Evolutionary conservation across 1,284 basidiomycete species (phyloP), one percentile per base, ranked within the genome.

Genomic region (Sporisorium graminicola): DNA sequence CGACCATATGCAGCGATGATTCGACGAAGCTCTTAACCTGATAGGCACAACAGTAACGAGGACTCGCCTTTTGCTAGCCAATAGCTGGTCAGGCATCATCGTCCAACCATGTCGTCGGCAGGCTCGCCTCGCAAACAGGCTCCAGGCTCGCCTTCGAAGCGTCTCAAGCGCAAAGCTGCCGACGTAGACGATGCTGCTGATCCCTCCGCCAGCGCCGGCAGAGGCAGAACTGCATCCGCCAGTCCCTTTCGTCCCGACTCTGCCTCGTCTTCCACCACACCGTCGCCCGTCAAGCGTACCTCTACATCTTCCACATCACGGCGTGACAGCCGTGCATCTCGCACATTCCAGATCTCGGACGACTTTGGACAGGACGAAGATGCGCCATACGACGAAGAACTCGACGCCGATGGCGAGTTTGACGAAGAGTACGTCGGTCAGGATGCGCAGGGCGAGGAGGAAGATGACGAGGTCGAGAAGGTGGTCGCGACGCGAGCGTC

Each of bases 321-420:
- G 22, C 69, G 60, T 16, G 53, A 62, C 20, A 65, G 56, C 14
- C 51, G 60, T n/a, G 52, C 59, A 16, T 4, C 53, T 10, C 68
- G 63, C 46, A 65, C 68, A 0, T 65, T 71, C 22, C 68, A 58
- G 40, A 58, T 71, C 18, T 33, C 68, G n/a, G 56, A 58, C 18
- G 58, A 64, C 22, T 24, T 33, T 26, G 58, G 65, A 4, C 54
- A 56, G 14, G 61, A 71, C 18, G 33, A 59, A 33, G 67, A 65
- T 33, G 67, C 56, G 0, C 53, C 55, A 3, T 67, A 68, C 27
- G 71, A 74, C 55, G 57, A 67, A 35, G 65, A 64, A 8, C 65
- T 67, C 24, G 70, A 73, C 42, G 60, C 60, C 1, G 70, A 67
- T 26, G 70, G 56, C 40, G 69, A 72, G 22, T 51, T 56, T 18